Base-by-base conservation (phyloP, 2,329 filamentous ascomycete species). In the Fusarium palustre region DNA sequence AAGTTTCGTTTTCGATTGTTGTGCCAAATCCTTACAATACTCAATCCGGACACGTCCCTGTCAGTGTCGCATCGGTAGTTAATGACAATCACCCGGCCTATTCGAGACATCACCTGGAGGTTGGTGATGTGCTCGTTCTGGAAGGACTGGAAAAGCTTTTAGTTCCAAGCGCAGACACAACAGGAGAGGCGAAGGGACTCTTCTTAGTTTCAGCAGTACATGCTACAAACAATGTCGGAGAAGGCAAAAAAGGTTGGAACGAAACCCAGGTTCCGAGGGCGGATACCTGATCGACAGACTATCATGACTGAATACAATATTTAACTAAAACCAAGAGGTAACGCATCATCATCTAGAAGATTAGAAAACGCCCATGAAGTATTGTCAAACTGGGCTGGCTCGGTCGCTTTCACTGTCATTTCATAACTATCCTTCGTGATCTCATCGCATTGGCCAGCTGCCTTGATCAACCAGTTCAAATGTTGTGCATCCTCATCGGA, bases 161-260 rank as follows among this genome's bases (percentile, higher is more conserved):
- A 7, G 41, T 55, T 55, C 15, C 28, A 55, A 18, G 22, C 30
- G 39, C 7, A 55, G 52, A 46, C 33, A 33, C 39, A 55, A 22
- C 41, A 55, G 52, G 52, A 24, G 36, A 34, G 52, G 52, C 11
- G 18, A n/a, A 46, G 18, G 38, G 33, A 28, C 38, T 55, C 24
- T 55, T 45, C 25, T 45, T 55, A 16, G 41, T 55, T 36, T 55
- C 28, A 28, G 28, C 39, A 36, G 38, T 55, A 39, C 52, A 55
- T 31, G 39, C 33, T 5, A 39, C 41, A 36, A 55, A 45, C 39
- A 24, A n/a, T 24, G 39, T 55, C 28, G 52, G 28, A 55, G 16
- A 55, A 36, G 52, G 52, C 13, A 43, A 45, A 55, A 28, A 39
- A 55, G 52, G 52, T 36, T 55, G 52, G 52, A 55, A 38, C 39